phyloP scores from a whole-genome alignment of 1,284 basidiomycete species.

The Salmacisia buchloeana region DNA sequence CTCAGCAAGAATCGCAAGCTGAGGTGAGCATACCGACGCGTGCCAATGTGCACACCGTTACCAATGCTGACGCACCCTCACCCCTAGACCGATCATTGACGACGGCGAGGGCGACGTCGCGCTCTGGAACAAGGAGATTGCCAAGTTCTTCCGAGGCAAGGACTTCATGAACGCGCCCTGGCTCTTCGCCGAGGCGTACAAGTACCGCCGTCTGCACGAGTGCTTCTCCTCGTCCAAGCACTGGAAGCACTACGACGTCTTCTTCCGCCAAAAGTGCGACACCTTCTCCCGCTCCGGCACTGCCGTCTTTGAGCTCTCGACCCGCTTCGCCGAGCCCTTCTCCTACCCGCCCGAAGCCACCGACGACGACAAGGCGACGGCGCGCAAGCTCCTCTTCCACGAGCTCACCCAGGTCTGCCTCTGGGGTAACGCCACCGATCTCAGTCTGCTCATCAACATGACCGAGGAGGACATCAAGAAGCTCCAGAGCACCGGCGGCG shows the following conservation, averaged over 20 bases:
- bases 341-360: constrained; percentile 59
- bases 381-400: constrained; percentile 83
- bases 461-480: constrained; percentile 96
- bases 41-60: not conserved
- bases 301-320: constrained; percentile 91
- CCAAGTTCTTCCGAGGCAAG: constrained; percentile 54
- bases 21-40: not conserved
- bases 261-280: constrained; percentile 66
- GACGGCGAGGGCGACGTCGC: constrained; percentile 90
- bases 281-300: constrained; percentile 88
- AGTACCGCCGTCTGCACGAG: constrained; percentile 88
- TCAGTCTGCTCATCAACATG: constrained; percentile 95
- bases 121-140: constrained; percentile 80
- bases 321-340: constrained; percentile 82
- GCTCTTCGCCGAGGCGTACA: constrained; percentile 80
- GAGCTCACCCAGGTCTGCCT: constrained; percentile 71
- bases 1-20: constrained; percentile 51
- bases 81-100: constrained; percentile 70
- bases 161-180: constrained; percentile 77
- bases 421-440: constrained; percentile 62
- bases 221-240: constrained; percentile 89
- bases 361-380: constrained; percentile 63
- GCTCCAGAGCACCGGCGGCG: constrained; percentile 93
- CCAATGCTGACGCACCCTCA: constrained; percentile 56
- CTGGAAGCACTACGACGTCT: constrained; percentile 65